A percentile compares a stretch with the other conserved stretches of the same genome.
Conservation (phyloP, 2,329 filamentous ascomycete genomes). For the Xylariaceae sp. region DNA sequence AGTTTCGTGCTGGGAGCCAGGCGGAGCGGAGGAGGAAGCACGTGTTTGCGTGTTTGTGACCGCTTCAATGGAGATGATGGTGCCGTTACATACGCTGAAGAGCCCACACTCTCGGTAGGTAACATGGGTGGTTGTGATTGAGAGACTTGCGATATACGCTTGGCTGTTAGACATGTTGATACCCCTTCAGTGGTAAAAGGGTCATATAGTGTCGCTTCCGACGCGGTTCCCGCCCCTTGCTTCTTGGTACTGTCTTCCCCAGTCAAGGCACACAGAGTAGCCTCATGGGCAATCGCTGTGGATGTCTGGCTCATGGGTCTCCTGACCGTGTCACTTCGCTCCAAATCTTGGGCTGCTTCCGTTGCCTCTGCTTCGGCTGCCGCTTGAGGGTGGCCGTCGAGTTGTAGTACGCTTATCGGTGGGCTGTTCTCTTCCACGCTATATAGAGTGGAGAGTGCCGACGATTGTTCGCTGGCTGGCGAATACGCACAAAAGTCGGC, state of each 20-base stretch:
- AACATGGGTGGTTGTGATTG: conserved; percentile 24
- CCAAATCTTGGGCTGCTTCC: background rate
- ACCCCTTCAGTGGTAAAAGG: conserved; percentile 24
- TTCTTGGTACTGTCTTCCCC: background rate
- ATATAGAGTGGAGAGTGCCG: conserved; percentile 52
- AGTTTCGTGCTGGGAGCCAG: conserved; percentile 24
- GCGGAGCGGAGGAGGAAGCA: conserved; percentile 24
- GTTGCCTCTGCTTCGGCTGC: conserved; percentile 6
- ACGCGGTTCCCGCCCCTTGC: background rate
- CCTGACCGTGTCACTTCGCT: background rate
- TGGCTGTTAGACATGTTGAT: conserved; percentile 13
- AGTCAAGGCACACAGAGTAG: background rate
- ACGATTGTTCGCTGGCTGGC: conserved; percentile 42
- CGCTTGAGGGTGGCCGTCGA: conserved; percentile 1
- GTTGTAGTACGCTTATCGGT: conserved; percentile 8
- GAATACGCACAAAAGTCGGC: conserved; percentile 21
- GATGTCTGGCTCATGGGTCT: conserved; percentile 14
- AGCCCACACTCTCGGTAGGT: background rate
- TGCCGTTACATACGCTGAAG: background rate
- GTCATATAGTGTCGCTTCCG: conserved; percentile 20
- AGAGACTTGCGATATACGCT: conserved; percentile 29
- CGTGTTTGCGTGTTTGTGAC: conserved; percentile 18
- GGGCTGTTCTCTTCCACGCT: conserved; percentile 44
- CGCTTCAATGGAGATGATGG: conserved; percentile 19
- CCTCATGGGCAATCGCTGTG: background rate